Evolutionary conservation across 306 rosid species (phyloP), one percentile per base, ranked within the genome.

Genomic region (Potentilla sterilis): DNA sequence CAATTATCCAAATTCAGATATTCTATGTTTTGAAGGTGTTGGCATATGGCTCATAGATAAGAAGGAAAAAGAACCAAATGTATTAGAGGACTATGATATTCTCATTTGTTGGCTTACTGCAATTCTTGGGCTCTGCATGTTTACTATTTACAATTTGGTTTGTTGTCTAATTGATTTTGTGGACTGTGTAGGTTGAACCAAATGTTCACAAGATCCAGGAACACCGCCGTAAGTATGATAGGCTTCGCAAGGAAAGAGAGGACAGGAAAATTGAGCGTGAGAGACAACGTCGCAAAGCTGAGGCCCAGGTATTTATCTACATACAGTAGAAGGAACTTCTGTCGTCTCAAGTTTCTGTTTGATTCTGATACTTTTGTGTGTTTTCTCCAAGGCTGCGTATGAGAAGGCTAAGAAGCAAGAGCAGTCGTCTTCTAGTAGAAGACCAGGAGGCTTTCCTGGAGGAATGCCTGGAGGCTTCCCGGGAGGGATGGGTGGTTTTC

Each of bases 191-290:
- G 98, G 96, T 93, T 80, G 95, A 90, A 76, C 96, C 98, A 73
- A 93, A 93, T 80, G 98, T 86, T 73, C 98, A 90, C 85, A 90
- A 74, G 88, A 81, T 93, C 78, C 94, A 90, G 85, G 98, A 93
- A 78, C 98, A 93, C 79, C 94, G 85, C 32, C 90, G 98, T 57
- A 93, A 93, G 85, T 93, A 93, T 86, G 96, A 93, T 7, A 93
- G 98, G 80, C 80, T 93, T 83, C 88, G 77, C 63, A 93, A 93
- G 81, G 96, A 90, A 86, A 86, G 96, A 82, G 92, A 89, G 40
- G 94, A 89, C 15, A 93, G 76, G 62, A 87, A 71, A 75, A 65
- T 21, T 73, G 96, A 86, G 77, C 87, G 78, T 46, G 95, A 89
- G 82, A 85, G 96, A 70, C 96, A 49, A 59, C 87, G 85, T 13